These are phyloP conservation scores for Pythium utonaiense DNA, from an alignment of 352 stramenopile genomes.

Conservation along the genomic window DNA sequence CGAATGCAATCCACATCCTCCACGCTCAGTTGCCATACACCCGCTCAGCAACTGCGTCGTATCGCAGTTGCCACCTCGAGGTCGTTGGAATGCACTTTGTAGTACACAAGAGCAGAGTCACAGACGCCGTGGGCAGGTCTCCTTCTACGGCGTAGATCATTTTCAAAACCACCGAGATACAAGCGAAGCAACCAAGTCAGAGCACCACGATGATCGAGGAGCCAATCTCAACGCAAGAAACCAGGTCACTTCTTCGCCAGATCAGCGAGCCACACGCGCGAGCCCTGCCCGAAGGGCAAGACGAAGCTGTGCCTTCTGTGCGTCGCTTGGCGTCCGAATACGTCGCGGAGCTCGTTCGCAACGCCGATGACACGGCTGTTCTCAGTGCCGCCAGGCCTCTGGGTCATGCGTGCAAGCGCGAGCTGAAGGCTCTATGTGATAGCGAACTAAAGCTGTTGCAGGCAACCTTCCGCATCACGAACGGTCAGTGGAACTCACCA, in stretches of 20 bases:
- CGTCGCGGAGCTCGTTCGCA: neutral
- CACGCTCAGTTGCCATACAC: too few species aligned
- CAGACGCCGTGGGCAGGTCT: too few species aligned
- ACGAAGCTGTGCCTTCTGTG: neutral
- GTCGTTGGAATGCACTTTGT: too few species aligned
- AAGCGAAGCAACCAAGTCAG: too few species aligned
- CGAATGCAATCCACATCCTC: too few species aligned
- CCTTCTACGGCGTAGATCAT: too few species aligned
- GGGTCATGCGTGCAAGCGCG: neutral
- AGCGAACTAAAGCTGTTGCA: neutral
- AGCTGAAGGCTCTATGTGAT: neutral
- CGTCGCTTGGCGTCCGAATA: neutral
- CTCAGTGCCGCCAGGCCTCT: neutral
- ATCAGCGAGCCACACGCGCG: neutral
- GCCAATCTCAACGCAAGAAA: neutral
- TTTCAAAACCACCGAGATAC: too few species aligned
- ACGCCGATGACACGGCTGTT: neutral
- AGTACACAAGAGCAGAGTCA: too few species aligned
- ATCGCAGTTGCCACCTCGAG: too few species aligned
- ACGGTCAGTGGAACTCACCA: neutral
- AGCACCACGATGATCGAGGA: neutral
- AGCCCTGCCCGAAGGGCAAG: neutral
- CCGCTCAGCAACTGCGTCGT: too few species aligned
- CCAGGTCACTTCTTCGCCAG: neutral
- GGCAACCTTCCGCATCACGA: neutral